Percentiles rank a stretch among this genome's conserved stretches.
These are phyloP conservation scores for Mycosarcoma mackinlayi DNA, from an alignment of 1,284 basidiomycete species.

Conservation along the genomic window DNA sequence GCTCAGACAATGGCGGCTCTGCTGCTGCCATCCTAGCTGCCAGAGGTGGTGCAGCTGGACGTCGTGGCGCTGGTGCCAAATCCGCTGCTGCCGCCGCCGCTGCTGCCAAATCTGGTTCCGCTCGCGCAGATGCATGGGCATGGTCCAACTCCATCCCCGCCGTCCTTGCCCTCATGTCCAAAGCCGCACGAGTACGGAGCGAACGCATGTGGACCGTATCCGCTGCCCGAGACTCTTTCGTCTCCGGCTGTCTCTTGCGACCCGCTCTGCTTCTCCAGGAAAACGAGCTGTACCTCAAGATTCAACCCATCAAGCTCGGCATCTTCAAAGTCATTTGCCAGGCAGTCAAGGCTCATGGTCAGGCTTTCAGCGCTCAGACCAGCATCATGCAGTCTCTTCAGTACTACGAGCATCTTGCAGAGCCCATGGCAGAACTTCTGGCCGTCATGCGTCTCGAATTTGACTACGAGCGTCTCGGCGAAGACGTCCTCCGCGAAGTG, in stretches of 20 bases:
- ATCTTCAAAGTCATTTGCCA: constrained; percentile 90
- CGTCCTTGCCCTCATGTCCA: constrained; percentile 56
- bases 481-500: constrained; percentile 88
- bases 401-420: constrained; percentile 92
- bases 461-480: constrained; percentile 87
- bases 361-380: constrained; percentile 78
- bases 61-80: constrained; percentile 37
- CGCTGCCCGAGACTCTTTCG: constrained; percentile 60
- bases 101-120: constrained; percentile 35
- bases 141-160: constrained; percentile 60
- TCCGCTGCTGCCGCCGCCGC: constrained; percentile 33
- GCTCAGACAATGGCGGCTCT: constrained; percentile 19
- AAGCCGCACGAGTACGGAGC: constrained; percentile 53
- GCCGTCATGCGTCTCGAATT: constrained; percentile 84
- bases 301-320: constrained; percentile 76
- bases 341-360: constrained; percentile 90
- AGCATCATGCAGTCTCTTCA: constrained; percentile 90
- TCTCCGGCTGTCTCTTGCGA: constrained; percentile 63
- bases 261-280: constrained; percentile 89
- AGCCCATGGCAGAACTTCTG: constrained; percentile 92
- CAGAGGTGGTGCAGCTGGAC: constrained; percentile 24
- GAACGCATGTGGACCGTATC: constrained; percentile 62
- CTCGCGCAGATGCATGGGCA: constrained; percentile 50
- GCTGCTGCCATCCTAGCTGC: constrained; percentile 34
- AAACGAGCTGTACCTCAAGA: constrained; percentile 88